Base-by-base conservation (phyloP, 1,284 basidiomycete species). In the Lentinus polychrous region DNA sequence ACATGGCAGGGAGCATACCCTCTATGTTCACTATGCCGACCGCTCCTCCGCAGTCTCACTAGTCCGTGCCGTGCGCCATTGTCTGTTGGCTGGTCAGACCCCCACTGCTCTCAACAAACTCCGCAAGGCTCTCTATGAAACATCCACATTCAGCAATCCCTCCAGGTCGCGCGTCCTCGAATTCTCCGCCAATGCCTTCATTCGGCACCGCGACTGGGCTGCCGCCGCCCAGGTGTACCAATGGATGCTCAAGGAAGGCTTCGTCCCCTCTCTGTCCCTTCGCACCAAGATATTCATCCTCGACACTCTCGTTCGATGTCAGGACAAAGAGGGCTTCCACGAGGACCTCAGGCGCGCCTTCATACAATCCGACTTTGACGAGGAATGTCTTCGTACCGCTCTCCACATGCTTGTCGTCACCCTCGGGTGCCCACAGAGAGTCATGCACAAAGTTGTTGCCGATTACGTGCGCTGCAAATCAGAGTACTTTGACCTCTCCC, bases 201-300 rank as follows among this genome's bases (percentile, higher is more conserved):
- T 73, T 24, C 56, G 65, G 2, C 53, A 65, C 37, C 58, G 59
- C 1, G 52, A 60, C 8, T 69, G 72, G 48, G 54, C 58, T 8
- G 58, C 64, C 31, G 77, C 76, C 0, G 57, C 64, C 6, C 54
- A 59, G 3, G 59, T 78, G 4, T 69, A 74, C 53, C 55, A 64
- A 2, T 63, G 66, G 14, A 75, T 81, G 72, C 49, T 60, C 15
- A 54, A 61, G 2, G 68, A 71, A 20, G 69, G 70, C 7, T 63
- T 72, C 45, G 42, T 69, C 2, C 65, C 70, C 0, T 61, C 69
- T 11, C 50, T 62, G 7, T 49, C 63, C 8, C 66, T 74, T 8
- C 66, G 70, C 46, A 66, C 72, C 5, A 68, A 66, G 46, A 69
- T 79, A 59, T 46, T 64, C 2, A 65, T 70, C 4, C 58, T 72